These are phyloP conservation scores for Didymella pomorum DNA, from an alignment of 2,329 filamentous ascomycete genomes.

Conservation along the genomic window DNA sequence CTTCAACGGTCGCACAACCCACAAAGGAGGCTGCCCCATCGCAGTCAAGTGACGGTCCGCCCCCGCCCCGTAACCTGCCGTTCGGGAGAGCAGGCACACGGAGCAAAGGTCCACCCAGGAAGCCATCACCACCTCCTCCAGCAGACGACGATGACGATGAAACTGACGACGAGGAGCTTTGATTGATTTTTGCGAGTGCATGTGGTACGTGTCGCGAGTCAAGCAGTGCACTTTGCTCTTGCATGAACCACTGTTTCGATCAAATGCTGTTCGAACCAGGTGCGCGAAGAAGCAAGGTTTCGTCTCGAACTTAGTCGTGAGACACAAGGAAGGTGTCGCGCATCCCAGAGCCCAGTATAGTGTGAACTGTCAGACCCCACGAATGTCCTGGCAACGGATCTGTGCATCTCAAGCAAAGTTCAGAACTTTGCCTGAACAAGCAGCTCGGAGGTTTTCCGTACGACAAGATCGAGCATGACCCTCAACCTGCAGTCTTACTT, in stretches of 20 bases:
- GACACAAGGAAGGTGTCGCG: slow-evolving; percentile 12
- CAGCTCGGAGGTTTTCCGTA: not conserved
- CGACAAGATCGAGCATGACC: not conserved
- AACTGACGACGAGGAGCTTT: slow-evolving; percentile 51
- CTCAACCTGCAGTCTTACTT: not conserved
- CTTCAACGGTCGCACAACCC: slow-evolving; percentile 28
- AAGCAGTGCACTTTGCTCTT: not conserved
- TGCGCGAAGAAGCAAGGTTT: slow-evolving; percentile 2
- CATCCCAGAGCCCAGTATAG: not conserved
- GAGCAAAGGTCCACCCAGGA: slow-evolving; percentile 26
- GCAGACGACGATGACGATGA: slow-evolving; percentile 40
- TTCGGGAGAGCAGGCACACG: slow-evolving; percentile 40
- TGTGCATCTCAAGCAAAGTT: not conserved
- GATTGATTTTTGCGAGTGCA: not conserved
- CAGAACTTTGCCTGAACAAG: not conserved
- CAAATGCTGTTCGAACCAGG: not conserved
- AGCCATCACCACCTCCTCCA: slow-evolving; percentile 20
- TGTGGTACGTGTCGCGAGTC: not conserved
- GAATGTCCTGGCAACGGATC: slow-evolving; percentile 7
- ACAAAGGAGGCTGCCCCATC: slow-evolving; percentile 23
- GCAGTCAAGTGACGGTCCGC: slow-evolving; percentile 27
- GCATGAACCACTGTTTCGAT: not conserved
- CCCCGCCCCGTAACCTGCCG: slow-evolving; percentile 49
- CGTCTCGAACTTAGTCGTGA: slow-evolving; percentile 6
- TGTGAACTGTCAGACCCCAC: not conserved